Evolutionary conservation across 768 basidiomycete genomes (phyloP), one percentile per base, ranked within the genome.

Genomic region (Lactarius psammicola): DNA sequence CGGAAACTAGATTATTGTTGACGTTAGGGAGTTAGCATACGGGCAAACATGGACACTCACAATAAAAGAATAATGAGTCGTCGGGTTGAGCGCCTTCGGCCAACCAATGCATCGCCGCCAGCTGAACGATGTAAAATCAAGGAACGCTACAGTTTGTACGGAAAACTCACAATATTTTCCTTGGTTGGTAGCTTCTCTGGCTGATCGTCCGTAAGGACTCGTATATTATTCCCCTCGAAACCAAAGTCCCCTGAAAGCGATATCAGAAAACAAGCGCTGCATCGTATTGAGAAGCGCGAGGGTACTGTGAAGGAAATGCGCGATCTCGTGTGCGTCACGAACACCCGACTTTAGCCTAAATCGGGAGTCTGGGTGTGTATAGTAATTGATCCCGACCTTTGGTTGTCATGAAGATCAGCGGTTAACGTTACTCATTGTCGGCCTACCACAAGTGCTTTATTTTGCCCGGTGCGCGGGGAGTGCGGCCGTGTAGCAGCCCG

Each of bases 351-450:
- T 11, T 18, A 63, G 30, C 30, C 31, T 9, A 6, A 46, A 34
- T 4, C 1, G 1, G n/a, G 9, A 30, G 33, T 34, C 11, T 17
- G 8, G 23, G 13, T 63, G 55, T 2, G 1, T 1, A 3, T 18
- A 15, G 33, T 56, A 63, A 28, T 63, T 56, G 55, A 20, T 56
- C 42, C 62, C 62, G 15, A 63, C 44, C 62, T 63, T 63, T 6
- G 31, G 42, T 6, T 4, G 20, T 18, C 4, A 34, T 56, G 23
- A 46, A 31, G 20, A 56, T 46, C 33, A 63, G 33, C 13, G 7
- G 31, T 7, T 34, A 11, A 8, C n/a, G 18, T 2, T 11, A 26
- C 26, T 26, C 9, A 10, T 17, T 7, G 31, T 0, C 5, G 2
- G 44, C 62, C 5, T 63, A 63, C 62, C 1, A 46, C 1, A 28